Evolutionary conservation across 129 eudicot species (phyloP).

Genomic region (Artemisia annua): DNA sequence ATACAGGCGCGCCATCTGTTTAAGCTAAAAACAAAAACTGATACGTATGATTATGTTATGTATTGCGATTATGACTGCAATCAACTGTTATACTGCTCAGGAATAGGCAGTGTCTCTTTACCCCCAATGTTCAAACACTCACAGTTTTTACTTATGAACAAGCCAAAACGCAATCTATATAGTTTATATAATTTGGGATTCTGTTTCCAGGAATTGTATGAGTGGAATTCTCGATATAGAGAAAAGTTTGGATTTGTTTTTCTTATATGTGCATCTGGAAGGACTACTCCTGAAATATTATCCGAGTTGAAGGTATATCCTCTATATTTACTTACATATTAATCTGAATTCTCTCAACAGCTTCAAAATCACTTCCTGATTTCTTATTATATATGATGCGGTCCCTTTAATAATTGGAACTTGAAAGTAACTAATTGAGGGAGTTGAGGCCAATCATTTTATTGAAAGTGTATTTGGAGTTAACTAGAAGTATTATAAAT

Average conservation of each 20-base stretch:
- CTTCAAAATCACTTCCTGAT: no score
- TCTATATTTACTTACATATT: not conserved
- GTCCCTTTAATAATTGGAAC: not conserved
- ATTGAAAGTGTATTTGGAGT: not conserved
- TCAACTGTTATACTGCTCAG: not conserved
- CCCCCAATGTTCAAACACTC: constrained; percentile 10
- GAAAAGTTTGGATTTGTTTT: constrained; percentile 91
- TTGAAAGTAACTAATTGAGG: not conserved
- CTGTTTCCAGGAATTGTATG: constrained; percentile 63
- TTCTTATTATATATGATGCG: not conserved
- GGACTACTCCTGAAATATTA: constrained; percentile 85
- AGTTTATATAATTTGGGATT: not conserved
- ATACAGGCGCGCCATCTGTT: not conserved
- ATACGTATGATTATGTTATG: not conserved
- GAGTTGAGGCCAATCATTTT: not conserved
- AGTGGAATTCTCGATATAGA: constrained; percentile 68
- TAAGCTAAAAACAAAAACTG: no score
- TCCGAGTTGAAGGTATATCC: constrained; percentile 75
- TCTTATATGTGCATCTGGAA: constrained; percentile 86
- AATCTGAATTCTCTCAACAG: not conserved
- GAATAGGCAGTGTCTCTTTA: not conserved
- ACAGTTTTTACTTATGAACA: constrained; percentile 5
- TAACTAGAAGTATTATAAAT: not conserved
- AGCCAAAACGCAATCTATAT: not conserved
- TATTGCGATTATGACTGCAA: constrained; percentile 3